Percentiles rank a stretch among this genome's conserved stretches.
These are phyloP conservation scores for Aspergillus coremiiformis DNA, from an alignment of 495 filamentous ascomycete genomes.

Conservation along the genomic window DNA sequence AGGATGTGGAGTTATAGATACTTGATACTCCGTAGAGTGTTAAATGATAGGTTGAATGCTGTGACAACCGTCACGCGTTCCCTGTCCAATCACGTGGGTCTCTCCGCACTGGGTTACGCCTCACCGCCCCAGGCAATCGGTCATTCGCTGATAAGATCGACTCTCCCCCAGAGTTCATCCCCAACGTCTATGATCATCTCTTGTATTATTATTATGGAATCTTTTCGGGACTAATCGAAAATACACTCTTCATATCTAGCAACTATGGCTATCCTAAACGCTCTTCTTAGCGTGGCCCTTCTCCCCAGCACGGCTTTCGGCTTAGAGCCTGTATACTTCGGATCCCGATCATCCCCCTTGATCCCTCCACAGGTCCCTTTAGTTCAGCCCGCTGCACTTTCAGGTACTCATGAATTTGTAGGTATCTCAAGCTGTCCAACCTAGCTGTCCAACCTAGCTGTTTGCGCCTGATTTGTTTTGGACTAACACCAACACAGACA, in stretches of 20 bases:
- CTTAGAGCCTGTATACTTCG: conserved; percentile 27
- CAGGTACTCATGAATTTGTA: conserved; percentile 34
- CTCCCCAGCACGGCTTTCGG: conserved; percentile 19
- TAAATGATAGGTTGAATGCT: neutral
- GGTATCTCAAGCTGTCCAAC: conserved; percentile 13
- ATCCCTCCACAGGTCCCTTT: conserved; percentile 29
- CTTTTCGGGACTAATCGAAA: conserved; percentile 3
- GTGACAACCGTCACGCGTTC: conserved; percentile 10
- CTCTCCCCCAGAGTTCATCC: conserved; percentile 12
- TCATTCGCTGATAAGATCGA: conserved; percentile 24
- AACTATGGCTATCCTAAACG: conserved; percentile 8
- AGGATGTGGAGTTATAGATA: neutral
- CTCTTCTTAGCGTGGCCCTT: conserved; percentile 20
- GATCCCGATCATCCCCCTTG: conserved; percentile 23
- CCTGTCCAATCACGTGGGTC: neutral
- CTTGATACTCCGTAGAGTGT: too few relatives aligned
- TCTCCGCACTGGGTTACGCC: neutral
- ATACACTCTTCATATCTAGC: conserved; percentile 9
- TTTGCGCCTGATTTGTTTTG: neutral
- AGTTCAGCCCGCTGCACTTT: conserved; percentile 11
- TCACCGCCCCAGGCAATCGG: conserved; percentile 4
- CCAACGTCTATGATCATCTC: conserved; percentile 11
- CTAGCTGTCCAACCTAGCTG: neutral
- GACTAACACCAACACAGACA: conserved; percentile 44
- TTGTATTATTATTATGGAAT: conserved; percentile 13